These are phyloP conservation scores for Hypoxylon sp. DNA, from an alignment of 2,329 filamentous ascomycete genomes.

Conservation along the genomic window DNA sequence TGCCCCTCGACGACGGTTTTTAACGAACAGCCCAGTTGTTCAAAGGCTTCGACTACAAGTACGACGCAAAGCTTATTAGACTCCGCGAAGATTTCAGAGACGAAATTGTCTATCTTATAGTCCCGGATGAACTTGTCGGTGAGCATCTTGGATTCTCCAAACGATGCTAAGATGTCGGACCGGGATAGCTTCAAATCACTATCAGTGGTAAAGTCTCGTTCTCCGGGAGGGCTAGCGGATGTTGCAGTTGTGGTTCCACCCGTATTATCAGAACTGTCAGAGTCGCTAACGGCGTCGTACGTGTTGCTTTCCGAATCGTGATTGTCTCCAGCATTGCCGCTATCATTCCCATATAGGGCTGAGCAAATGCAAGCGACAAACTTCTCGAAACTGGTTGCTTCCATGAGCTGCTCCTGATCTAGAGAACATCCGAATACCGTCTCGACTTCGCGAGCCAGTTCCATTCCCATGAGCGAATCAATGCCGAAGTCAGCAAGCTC, in stretches of 20 bases:
- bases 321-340: conserved; percentile 20
- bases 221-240: too few species aligned
- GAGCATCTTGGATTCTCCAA: conserved; percentile 7
- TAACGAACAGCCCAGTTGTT: conserved; percentile 52
- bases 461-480: conserved; percentile 65
- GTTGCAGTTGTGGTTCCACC: too few species aligned
- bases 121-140: conserved; percentile 1
- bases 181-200: conserved; percentile 1
- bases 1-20: conserved; percentile 47
- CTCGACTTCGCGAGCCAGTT: conserved; percentile 50
- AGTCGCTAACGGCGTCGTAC: not conserved
- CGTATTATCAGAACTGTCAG: too few species aligned
- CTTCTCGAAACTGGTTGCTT: conserved; percentile 51
- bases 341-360: conserved; percentile 1
- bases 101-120: not conserved
- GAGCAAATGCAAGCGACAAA: conserved; percentile 47
- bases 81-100: not conserved
- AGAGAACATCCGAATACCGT: conserved; percentile 36
- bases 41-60: conserved; percentile 54
- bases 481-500: conserved; percentile 61
- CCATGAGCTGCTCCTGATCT: conserved; percentile 49
- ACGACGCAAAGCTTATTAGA: conserved; percentile 32
- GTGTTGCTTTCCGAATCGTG: conserved; percentile 7
- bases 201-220: too few species aligned
- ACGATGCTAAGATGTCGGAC: conserved; percentile 9